phyloP scores from a whole-genome alignment of 2,329 filamentous ascomycete genomes.

The Dactylellina parvicollis region DNA sequence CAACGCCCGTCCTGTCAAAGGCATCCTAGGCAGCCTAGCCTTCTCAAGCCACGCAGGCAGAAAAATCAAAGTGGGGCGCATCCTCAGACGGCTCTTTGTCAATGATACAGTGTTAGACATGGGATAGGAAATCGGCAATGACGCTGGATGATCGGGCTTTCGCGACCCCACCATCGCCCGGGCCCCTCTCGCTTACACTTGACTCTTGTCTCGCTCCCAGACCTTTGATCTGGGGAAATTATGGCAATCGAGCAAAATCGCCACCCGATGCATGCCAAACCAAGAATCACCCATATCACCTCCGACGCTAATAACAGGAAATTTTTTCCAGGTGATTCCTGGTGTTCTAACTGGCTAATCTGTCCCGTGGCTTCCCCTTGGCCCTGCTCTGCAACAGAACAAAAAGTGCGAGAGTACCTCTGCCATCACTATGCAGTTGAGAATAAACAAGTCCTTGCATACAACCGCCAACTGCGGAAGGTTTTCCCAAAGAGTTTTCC shows the following conservation, averaged over 20 bases:
- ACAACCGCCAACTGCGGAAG: conserved; percentile 8
- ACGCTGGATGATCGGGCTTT: conserved; percentile 7
- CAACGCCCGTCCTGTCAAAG: conserved; percentile 1
- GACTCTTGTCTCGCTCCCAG: conserved; percentile 12
- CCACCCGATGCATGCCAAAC: conserved; percentile 4
- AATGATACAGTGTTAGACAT: not conserved
- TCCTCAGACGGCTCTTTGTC: conserved; percentile 7
- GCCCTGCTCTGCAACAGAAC: not conserved
- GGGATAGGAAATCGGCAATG: conserved; percentile 1
- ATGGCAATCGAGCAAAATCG: conserved; percentile 23
- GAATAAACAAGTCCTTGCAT: conserved; percentile 24
- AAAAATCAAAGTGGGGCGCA: conserved; percentile 6
- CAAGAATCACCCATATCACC: not conserved
- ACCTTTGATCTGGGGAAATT: conserved; percentile 20
- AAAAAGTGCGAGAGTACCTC: not conserved
- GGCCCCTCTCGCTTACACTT: conserved; percentile 24
- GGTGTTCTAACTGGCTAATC: not conserved
- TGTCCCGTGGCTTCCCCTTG: not conserved
- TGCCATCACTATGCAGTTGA: conserved; percentile 4
- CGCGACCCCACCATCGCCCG: not conserved
- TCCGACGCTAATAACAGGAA: not conserved
- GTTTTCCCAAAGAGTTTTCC: not conserved
- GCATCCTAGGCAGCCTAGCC: not conserved
- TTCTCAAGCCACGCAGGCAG: conserved; percentile 16
- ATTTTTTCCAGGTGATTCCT: not conserved